A percentile compares a stretch with the other conserved stretches of the same genome.
Conservation (phyloP, 768 basidiomycete species). For the Rhodotorula sphaerocarpa region DNA sequence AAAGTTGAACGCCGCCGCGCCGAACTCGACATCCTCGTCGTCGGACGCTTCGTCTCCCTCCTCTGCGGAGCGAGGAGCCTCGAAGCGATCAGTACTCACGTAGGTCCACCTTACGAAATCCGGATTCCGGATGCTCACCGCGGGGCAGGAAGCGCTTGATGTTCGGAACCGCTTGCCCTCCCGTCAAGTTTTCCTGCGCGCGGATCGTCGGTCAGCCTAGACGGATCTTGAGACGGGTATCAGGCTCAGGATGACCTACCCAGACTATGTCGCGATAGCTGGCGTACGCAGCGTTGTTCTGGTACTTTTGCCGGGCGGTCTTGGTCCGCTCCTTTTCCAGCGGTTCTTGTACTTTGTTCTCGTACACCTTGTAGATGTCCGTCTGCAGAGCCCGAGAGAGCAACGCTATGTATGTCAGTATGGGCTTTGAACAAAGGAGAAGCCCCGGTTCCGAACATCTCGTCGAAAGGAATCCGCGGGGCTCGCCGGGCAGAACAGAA, state of each 20-base stretch:
- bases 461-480: too few species aligned
- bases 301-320: slow-evolving; percentile 73
- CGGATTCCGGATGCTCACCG: slow-evolving; percentile 47
- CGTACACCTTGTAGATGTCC: slow-evolving; percentile 48
- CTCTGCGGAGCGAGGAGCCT: slow-evolving; percentile 52
- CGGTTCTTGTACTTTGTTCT: slow-evolving; percentile 47
- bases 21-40: slow-evolving; percentile 71
- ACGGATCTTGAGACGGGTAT: too few species aligned
- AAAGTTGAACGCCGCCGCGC: slow-evolving; percentile 73
- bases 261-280: slow-evolving; percentile 60
- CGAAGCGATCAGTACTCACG: not conserved
- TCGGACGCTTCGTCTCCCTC: slow-evolving; percentile 71
- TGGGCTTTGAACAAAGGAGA: too few species aligned
- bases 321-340: slow-evolving; percentile 52
- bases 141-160: slow-evolving; percentile 62
- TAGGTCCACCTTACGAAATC: not conserved
- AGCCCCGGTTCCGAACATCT: too few species aligned
- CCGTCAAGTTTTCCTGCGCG: slow-evolving; percentile 58
- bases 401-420: too few species aligned
- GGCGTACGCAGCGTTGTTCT: slow-evolving; percentile 52
- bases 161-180: slow-evolving; percentile 62
- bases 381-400: slow-evolving; percentile 19
- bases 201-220: too few species aligned
- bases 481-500: not conserved
- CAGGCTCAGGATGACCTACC: slow-evolving; percentile 46